Evolutionary conservation across 164 flowering plant species (phyloP).

Genomic region (Liriodendron chinense): DNA sequence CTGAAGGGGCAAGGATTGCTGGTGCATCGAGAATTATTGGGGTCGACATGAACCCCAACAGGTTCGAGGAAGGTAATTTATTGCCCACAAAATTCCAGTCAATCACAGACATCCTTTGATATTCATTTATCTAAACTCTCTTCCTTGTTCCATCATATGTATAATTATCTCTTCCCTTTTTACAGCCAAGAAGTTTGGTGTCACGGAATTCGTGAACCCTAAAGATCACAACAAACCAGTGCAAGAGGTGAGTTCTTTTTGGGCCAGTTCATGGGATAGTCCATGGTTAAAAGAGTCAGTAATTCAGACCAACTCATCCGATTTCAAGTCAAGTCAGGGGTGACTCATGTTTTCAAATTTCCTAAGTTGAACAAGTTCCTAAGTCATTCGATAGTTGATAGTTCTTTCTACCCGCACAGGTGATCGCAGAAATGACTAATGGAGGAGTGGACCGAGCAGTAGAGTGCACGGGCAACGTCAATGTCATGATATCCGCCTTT

Average conservation of each 20-base stretch:
- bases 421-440: conserved; percentile 51
- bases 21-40: conserved; percentile 44
- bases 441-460: conserved; percentile 58
- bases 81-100: not conserved
- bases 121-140: not conserved
- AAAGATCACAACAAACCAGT: conserved; percentile 46
- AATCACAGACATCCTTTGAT: no score
- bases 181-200: conserved; percentile 54
- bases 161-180: not conserved
- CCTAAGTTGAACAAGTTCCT: not conserved
- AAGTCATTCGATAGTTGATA: not conserved
- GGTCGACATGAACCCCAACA: conserved; percentile 28
- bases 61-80: conserved; percentile 32
- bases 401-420: conserved; percentile 18
- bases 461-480: conserved; percentile 47
- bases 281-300: not conserved
- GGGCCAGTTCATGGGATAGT: not conserved
- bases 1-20: conserved; percentile 39
- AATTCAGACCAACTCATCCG: no score
- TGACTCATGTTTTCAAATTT: not conserved
- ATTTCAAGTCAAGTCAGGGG: no score
- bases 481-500: conserved; percentile 57
- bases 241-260: conserved; percentile 38
- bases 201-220: conserved; percentile 54
- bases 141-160: not conserved